Evolutionary conservation across 1,139 yeast species (phyloP).

Genomic region (Hansenula lynferdii): DNA sequence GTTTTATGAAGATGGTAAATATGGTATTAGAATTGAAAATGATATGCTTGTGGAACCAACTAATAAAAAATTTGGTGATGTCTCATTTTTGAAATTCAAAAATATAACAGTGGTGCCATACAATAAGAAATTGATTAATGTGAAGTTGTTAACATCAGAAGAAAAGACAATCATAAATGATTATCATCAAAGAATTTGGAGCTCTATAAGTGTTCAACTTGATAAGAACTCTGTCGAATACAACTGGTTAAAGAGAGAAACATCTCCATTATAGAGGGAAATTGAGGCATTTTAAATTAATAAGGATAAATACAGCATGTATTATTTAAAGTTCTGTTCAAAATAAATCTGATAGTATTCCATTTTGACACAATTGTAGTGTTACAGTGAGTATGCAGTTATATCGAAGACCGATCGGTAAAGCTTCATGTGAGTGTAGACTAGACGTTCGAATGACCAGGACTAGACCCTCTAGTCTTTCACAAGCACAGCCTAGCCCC

Average conservation of each 20-base stretch:
- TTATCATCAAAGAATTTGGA: slow-evolving; percentile 64
- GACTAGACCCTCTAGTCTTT: too few relatives aligned
- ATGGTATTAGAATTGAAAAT: slow-evolving; percentile 92
- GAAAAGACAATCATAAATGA: slow-evolving; percentile 67
- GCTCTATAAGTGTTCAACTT: slow-evolving; percentile 42
- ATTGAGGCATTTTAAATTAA: too few relatives aligned
- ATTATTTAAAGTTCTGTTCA: too few relatives aligned
- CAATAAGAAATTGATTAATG: slow-evolving; percentile 63
- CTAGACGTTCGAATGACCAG: too few relatives aligned
- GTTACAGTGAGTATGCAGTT: too few relatives aligned
- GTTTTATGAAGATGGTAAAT: slow-evolving; percentile 85
- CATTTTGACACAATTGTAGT: too few relatives aligned
- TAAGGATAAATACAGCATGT: too few relatives aligned
- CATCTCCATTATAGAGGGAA: slow-evolving; percentile 29
- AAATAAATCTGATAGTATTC: too few relatives aligned
- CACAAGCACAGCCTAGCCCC: too few relatives aligned
- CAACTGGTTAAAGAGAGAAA: slow-evolving; percentile 76
- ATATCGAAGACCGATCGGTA: too few relatives aligned
- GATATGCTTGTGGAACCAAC: slow-evolving; percentile 53
- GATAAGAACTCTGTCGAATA: slow-evolving; percentile 49
- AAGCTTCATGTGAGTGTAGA: too few relatives aligned
- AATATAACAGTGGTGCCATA: slow-evolving; percentile 91
- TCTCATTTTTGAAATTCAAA: slow-evolving; percentile 67
- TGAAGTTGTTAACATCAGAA: slow-evolving; percentile 45
- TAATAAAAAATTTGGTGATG: slow-evolving; percentile 39